Evolutionary conservation across 768 basidiomycete species (phyloP), one percentile per base, ranked within the genome.

Genomic region (Tubosaeta sp.): DNA sequence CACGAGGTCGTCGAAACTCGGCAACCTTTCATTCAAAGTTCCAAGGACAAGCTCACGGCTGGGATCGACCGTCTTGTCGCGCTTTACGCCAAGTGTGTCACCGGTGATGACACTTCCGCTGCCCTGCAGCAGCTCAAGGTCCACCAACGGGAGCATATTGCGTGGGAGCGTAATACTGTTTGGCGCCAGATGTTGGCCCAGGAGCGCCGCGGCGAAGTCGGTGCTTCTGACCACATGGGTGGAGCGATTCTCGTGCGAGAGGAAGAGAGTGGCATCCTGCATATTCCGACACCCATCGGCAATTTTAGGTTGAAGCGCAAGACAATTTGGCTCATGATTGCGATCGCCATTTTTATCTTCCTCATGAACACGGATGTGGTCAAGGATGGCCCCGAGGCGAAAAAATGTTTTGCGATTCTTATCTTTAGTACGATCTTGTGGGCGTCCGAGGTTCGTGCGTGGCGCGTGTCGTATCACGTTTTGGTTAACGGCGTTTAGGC

Each of bases 101-200:
- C 89, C 0, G 76, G 75, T 2, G 87, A 84, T 9, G 88, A 98
- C 67, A 61, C 71, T 19, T 68, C 73, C 2, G 64, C 79, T 16
- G 94, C 94, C 0, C 78, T 82, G 38, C 84, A 89, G 57, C 90
- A 95, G 64, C 80, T 99, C 40, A 83, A 84, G 55, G 76, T 92
- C 14, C 84, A 94, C 65, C 85, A 94, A 50, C 83, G 92, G 18
- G 94, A 97, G 69, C 87, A 92, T 64, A 88, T 95, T 55, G 94
- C 95, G 3, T 95, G 94, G 84, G 95, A 98, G 63, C 82, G 96
- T 29, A 94, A 98, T 63, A 99, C 96, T 1, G 87, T 98, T 12
- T 99, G 96, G 96, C 78, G 92, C 22, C 87, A 91, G 68, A 94
- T 96, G 93, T 88, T 96, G 52, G 86, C 83, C 3, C 80, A 82